Evolutionary conservation across 176 grass and related monocot species (phyloP), one percentile per base, ranked within the genome.

Genomic region (Rhynchospora tenuis): DNA sequence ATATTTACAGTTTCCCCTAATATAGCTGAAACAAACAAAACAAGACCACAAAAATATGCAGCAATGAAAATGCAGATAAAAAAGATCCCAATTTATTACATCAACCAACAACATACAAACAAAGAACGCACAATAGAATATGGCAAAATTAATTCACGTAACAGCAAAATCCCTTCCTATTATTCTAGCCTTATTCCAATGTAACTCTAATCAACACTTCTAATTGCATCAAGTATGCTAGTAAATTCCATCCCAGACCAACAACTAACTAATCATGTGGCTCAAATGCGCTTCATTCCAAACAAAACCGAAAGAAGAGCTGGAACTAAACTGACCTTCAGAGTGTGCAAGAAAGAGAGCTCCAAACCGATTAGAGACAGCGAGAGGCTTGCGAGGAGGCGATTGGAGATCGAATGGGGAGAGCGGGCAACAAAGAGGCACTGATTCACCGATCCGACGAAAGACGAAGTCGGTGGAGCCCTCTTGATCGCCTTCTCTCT

Each of bases 401-500:
- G 81, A 88, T 68, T 84, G 78, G 84, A 95, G 92, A 67, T 94
- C 90, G 82, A 94, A 97, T 29, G 86, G 52, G 65, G 84, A 87
- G 52, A 88, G 85, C 0, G 74, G 85, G 17, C 76, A 9, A 31
- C 85, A 86, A 29, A 98, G 42, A 47, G 95, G 91, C 73, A 93
- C 82, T 62, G 95, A 71, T 87, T 93, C 95, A 31, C 95, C 95
- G 70, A 89, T 87, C 69, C 90, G 91, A 81, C 90, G 89, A 87
- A 95, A 98, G 23, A 95, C 86, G 84, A 90, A 95, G 86, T 98
- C 95, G 44, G 78, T 47, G 66, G 92, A 89, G 79, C 80, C 84
- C 60, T 70, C 87, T 20, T 83, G 87, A 47, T 91, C 90, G 73
- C 89, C 92, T 71, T 95, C 95, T 56, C 85, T 83, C 29, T 93